A percentile compares a stretch with the other conserved stretches of the same genome.
Evolutionary conservation across 1,139 yeast genomes (phyloP).

Genomic region (Kodamaea alishanica): DNA sequence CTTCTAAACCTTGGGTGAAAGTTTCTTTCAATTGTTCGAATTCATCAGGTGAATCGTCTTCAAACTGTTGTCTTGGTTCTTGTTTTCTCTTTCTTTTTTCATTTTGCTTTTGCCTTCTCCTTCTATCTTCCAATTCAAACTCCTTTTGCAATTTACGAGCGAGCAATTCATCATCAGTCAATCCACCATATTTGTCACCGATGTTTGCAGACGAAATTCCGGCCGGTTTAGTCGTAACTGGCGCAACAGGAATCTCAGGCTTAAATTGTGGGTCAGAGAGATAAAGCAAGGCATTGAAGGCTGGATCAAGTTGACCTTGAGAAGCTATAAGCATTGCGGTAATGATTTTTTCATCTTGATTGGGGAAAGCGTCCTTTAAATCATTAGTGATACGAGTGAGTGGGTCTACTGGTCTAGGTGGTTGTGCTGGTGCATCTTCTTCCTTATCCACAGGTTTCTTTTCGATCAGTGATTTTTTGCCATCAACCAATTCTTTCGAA

Average conservation of each 20-base stretch:
- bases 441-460: slow-evolving; percentile 8
- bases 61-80: slow-evolving; percentile 32
- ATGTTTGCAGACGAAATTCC: slow-evolving; percentile 16
- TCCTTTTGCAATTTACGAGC: slow-evolving; percentile 80
- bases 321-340: slow-evolving; percentile 85
- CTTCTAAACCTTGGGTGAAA: slow-evolving; percentile 74
- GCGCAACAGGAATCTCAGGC: slow-evolving; percentile 52
- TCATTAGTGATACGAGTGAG: slow-evolving; percentile 49
- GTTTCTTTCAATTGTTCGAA: slow-evolving; percentile 69
- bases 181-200: slow-evolving; percentile 12
- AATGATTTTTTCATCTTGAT: slow-evolving; percentile 62
- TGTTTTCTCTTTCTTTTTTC: slow-evolving; percentile 13
- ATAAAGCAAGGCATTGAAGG: slow-evolving; percentile 81
- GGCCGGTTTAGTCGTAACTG: slow-evolving; percentile 15
- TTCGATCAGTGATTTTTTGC: neutral
- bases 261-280: slow-evolving; percentile 72
- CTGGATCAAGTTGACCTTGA: slow-evolving; percentile 73
- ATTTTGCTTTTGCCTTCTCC: slow-evolving; percentile 19
- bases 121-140: slow-evolving; percentile 48
- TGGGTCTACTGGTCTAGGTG: slow-evolving; percentile 66
- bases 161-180: slow-evolving; percentile 75
- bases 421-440: slow-evolving; percentile 59
- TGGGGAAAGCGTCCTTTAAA: slow-evolving; percentile 80
- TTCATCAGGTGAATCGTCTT: slow-evolving; percentile 58
- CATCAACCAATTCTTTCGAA: neutral